Evolutionary conservation across 2,329 filamentous ascomycete species (phyloP).

Genomic region (Pseudocercospora pini-densiflorae): DNA sequence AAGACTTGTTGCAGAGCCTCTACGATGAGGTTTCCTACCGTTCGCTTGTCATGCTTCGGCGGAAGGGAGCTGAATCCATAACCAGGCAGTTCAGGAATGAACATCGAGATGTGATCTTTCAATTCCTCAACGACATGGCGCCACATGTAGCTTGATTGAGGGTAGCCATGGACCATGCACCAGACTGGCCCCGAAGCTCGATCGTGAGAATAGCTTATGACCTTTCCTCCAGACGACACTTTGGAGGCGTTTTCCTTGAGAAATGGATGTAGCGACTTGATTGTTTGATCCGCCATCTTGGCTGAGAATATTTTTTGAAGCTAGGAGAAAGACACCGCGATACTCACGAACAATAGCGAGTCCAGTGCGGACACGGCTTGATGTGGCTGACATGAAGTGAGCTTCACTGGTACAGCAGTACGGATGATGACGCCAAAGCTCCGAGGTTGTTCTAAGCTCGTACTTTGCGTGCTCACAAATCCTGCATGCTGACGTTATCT

Average conservation of each 20-base stretch:
- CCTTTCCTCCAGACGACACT: constrained; percentile 35
- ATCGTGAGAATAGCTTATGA: constrained; percentile 42
- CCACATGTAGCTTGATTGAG: constrained; percentile 47
- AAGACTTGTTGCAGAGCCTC: constrained; percentile 45
- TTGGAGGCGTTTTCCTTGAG: constrained; percentile 35
- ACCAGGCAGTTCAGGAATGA: constrained; percentile 54
- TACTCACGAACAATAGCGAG: neutral
- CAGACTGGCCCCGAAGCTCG: constrained; percentile 43
- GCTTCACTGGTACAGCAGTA: neutral
- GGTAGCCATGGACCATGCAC: constrained; percentile 53
- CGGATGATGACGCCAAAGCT: constrained; percentile 1
- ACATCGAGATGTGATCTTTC: constrained; percentile 48
- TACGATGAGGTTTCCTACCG: constrained; percentile 50
- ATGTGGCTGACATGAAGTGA: neutral
- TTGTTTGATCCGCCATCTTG: constrained; percentile 33
- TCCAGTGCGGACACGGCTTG: neutral
- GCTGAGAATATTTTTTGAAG: neutral
- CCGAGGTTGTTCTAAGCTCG: neutral
- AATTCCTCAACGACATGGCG: constrained; percentile 45
- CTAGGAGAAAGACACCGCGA: neutral
- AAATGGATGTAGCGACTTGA: constrained; percentile 37
- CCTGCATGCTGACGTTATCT: neutral
- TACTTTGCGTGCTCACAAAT: neutral
- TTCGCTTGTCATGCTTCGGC: constrained; percentile 44
- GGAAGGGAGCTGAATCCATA: constrained; percentile 51